phyloP scores from a whole-genome alignment of 1,284 basidiomycete genomes.

The Puccinia horiana region DNA sequence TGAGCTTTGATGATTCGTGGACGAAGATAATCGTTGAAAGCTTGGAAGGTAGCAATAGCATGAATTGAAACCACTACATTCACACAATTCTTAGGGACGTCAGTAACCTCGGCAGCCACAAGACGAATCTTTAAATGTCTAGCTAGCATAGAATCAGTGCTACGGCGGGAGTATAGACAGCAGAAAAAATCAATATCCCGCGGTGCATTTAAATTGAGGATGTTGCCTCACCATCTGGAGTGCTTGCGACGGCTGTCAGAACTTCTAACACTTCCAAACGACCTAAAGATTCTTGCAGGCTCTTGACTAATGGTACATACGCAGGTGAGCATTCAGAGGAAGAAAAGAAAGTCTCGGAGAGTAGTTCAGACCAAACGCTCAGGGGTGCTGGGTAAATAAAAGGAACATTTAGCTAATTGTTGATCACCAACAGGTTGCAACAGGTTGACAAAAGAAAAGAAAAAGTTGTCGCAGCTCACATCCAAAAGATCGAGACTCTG shows the following conservation, averaged over 20 bases:
- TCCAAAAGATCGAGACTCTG: constrained; percentile 67
- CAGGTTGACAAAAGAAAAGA: constrained; percentile 1
- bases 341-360: constrained; percentile 48
- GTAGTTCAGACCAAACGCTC: background rate
- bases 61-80: constrained; percentile 93
- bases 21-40: constrained; percentile 87
- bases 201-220: background rate
- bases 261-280: constrained; percentile 93
- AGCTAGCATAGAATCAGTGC: constrained; percentile 78
- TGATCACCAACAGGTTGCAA: background rate
- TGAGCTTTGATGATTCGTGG: constrained; percentile 79
- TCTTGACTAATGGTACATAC: constrained; percentile 81
- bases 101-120: constrained; percentile 78
- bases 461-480: constrained; percentile 53
- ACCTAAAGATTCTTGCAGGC: constrained; percentile 87
- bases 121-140: constrained; percentile 82
- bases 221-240: constrained; percentile 67
- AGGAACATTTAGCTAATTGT: background rate
- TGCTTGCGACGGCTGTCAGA: constrained; percentile 72
- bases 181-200: constrained; percentile 50
- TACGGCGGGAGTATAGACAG: constrained; percentile 73
- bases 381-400: background rate
- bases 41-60: constrained; percentile 92
- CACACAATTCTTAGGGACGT: constrained; percentile 78
- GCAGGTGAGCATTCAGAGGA: constrained; percentile 52